phyloP scores from a whole-genome alignment of 1,284 basidiomycete genomes.

The Taiwanofungus camphoratus region DNA sequence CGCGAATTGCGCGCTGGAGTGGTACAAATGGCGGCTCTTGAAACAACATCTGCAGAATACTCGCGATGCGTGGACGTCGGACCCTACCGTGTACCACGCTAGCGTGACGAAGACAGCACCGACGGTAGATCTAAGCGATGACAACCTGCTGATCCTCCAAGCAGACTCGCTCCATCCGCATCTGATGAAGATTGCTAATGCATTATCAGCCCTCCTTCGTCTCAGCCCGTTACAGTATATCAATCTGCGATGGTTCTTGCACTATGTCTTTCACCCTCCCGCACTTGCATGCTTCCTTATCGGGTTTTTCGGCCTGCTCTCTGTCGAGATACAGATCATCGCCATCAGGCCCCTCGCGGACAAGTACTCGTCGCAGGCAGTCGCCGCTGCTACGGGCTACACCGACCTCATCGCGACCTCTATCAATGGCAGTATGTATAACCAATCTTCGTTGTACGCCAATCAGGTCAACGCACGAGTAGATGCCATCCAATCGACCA shows the following conservation, averaged over 20 bases:
- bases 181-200: conserved; percentile 57
- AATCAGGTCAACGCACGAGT: conserved; percentile 70
- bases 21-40: conserved; percentile 76
- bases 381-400: conserved; percentile 59
- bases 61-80: conserved; percentile 68
- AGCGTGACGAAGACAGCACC: conserved; percentile 35
- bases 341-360: conserved; percentile 67
- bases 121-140: conserved; percentile 56
- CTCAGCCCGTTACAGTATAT: conserved; percentile 57
- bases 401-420: conserved; percentile 66
- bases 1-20: conserved; percentile 63
- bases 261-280: conserved; percentile 88
- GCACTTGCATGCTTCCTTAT: conserved; percentile 87
- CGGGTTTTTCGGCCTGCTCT: conserved; percentile 84
- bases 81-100: conserved; percentile 52
- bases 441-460: conserved; percentile 76
- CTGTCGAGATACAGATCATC: conserved; percentile 81
- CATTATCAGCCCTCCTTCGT: conserved; percentile 41
- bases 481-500: conserved; percentile 58
- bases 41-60: conserved; percentile 60
- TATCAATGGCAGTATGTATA: conserved; percentile 77
- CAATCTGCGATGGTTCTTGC: conserved; percentile 74
- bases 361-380: conserved; percentile 56
- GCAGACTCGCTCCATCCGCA: conserved; percentile 65
- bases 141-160: conserved; percentile 72